Evolutionary conservation across 2,329 filamentous ascomycete genomes (phyloP), one percentile per base, ranked within the genome.

Genomic region (Arthroderma sp.): DNA sequence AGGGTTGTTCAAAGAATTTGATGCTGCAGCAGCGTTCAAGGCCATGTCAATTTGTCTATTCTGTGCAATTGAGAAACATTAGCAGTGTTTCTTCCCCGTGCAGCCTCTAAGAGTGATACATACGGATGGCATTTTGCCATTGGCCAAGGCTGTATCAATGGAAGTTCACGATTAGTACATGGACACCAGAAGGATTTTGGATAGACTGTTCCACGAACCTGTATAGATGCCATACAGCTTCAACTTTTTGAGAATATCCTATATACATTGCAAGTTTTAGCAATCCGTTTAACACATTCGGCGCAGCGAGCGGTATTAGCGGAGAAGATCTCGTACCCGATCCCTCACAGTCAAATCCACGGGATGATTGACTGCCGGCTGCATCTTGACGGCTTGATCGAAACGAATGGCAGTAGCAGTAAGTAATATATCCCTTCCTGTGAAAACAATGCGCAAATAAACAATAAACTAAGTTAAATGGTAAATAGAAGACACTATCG

Each of bases 11-110:
- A 96, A 69, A 6, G 78, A 71, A 60, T 75, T 79, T 53, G 83
- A 88, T 31, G 73, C 72, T 42, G 95, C 73, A 55, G 86, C 83
- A 61, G 83, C 91, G 74, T 93, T 96, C 61, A 98, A 68, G 29
- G 91, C 88, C 40, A 95, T 74, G 69, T 96, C 91, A 63, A 95
- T 93, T 70, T 95, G 88, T 57, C 89, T 85, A 66, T 95, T 95
- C 82, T 86, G 57, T 48, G 15, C 15, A 44, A 33, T 6, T 8
- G 37, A 29, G 22, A 5, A 5, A 33, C 10, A 10, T 37, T 11
- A 43, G 41, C 8, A 27, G 29, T 27, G 15, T 22, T 22, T 22
- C 15, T 22, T 6, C 3, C 15, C 28, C 36, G 10, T 28, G 11
- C 6, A 34, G 36, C 30, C n/a, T 34, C n/a, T 27, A 34, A 8